phyloP scores from a whole-genome alignment of 2,329 filamentous ascomycete species.

The Chaetomiaceae sp. region DNA sequence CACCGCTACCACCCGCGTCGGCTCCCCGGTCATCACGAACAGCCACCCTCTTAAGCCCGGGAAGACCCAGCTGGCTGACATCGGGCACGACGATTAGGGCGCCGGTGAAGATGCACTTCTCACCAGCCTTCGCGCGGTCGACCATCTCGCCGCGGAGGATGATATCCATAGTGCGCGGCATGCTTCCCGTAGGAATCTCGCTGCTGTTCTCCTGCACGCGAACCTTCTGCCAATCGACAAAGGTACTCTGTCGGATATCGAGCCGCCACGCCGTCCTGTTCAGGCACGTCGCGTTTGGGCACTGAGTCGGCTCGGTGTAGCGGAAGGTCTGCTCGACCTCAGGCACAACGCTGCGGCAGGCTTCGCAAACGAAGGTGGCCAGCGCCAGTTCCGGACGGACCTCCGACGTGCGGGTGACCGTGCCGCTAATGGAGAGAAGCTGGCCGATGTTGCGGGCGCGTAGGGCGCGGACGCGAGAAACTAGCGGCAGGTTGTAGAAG shows the following conservation, averaged over 20 bases:
- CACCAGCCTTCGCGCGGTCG: constrained; percentile 91
- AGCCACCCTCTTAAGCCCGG: constrained; percentile 75
- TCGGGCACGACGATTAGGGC: constrained; percentile 95
- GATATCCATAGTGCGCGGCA: constrained; percentile 96
- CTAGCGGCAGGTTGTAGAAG: constrained; percentile 86
- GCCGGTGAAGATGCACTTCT: constrained; percentile 97
- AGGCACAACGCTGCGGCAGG: constrained; percentile 74
- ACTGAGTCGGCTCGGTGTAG: constrained; percentile 95
- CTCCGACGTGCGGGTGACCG: constrained; percentile 93
- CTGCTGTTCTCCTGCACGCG: constrained; percentile 97
- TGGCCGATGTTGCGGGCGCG: constrained; percentile 88
- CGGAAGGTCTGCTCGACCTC: constrained; percentile 97
- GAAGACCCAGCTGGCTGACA: constrained; percentile 87
- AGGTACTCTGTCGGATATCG: constrained; percentile 95
- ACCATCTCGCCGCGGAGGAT: constrained; percentile 96
- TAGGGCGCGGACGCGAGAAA: constrained; percentile 78
- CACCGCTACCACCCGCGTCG: constrained; percentile 77
- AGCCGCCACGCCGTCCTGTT: constrained; percentile 92
- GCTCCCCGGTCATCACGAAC: constrained; percentile 76
- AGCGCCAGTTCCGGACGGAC: constrained; percentile 89
- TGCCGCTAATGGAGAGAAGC: constrained; percentile 91
- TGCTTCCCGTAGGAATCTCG: constrained; percentile 95
- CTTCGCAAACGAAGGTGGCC: constrained; percentile 87
- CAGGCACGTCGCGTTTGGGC: constrained; percentile 78
- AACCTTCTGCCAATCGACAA: constrained; percentile 98